Evolutionary conservation across 2,329 filamentous ascomycete species (phyloP).

Genomic region (Geosmithia flava): DNA sequence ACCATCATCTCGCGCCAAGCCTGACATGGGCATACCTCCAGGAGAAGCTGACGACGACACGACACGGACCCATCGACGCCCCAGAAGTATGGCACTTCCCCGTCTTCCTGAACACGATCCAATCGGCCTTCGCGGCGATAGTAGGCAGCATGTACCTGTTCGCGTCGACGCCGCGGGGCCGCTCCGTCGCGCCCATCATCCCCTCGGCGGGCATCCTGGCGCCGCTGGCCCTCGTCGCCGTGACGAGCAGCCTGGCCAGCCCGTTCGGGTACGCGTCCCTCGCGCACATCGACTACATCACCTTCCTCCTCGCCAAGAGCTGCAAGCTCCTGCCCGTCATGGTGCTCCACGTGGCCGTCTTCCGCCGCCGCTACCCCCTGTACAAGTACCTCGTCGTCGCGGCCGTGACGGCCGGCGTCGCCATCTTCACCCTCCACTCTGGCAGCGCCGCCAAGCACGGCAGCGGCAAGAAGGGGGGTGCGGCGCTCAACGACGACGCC

Average conservation of each 20-base stretch:
- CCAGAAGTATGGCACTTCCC: constrained; percentile 83
- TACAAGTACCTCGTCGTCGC: constrained; percentile 95
- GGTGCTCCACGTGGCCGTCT: constrained; percentile 88
- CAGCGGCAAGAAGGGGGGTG: constrained; percentile 25
- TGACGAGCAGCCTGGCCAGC: constrained; percentile 81
- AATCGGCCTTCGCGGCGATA: constrained; percentile 76
- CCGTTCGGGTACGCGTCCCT: constrained; percentile 92
- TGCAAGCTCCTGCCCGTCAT: constrained; percentile 99
- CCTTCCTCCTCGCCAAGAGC: constrained; percentile 91
- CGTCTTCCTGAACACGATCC: constrained; percentile 91
- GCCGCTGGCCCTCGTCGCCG: constrained; percentile 71
- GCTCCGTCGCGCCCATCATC: constrained; percentile 52
- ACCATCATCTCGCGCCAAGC: constrained; percentile 39
- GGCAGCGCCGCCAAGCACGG: constrained; percentile 38
- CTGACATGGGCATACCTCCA: constrained; percentile 94
- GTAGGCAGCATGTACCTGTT: constrained; percentile 74
- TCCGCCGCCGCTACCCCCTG: constrained; percentile 76
- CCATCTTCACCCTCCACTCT: constrained; percentile 85
- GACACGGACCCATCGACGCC: constrained; percentile 53
- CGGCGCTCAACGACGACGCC: constrained; percentile 30
- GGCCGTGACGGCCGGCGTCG: constrained; percentile 83
- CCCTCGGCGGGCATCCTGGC: constrained; percentile 62
- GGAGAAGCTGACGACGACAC: constrained; percentile 91
- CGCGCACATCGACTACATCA: constrained; percentile 93
- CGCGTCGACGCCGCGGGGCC: constrained; percentile 39